A percentile compares a stretch with the other conserved stretches of the same genome.
Conservation (phyloP, 2,329 filamentous ascomycete species). For the Xylaria sp. region DNA sequence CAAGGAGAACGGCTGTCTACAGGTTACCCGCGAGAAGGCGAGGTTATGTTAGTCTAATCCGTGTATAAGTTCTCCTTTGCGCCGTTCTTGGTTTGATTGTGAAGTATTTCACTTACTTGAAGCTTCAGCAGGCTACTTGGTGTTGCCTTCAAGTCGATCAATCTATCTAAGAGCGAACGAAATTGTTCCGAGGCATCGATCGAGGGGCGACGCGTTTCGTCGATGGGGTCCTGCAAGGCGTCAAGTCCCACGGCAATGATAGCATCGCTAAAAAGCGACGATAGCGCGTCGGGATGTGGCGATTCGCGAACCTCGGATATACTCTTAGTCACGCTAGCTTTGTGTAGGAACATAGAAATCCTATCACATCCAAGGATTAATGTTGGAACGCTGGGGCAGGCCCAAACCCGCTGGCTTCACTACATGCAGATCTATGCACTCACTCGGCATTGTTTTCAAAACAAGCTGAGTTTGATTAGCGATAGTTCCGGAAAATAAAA, state of each 20-base stretch:
- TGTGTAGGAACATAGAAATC: slow-evolving; percentile 9
- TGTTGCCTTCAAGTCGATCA: background rate
- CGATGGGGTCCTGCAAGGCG: background rate
- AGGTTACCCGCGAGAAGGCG: background rate
- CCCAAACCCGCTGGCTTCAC: background rate
- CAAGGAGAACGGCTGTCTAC: slow-evolving; percentile 2
- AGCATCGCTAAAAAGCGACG: slow-evolving; percentile 8
- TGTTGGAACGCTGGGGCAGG: background rate
- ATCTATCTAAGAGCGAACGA: background rate
- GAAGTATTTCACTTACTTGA: slow-evolving; percentile 5
- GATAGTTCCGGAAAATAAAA: background rate
- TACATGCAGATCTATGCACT: background rate
- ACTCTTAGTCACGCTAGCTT: background rate
- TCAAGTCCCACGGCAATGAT: slow-evolving; percentile 11
- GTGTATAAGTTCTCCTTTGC: background rate
- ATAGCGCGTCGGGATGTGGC: background rate
- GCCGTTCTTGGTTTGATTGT: background rate
- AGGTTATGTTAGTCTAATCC: background rate
- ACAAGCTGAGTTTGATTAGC: slow-evolving; percentile 8
- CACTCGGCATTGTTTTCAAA: slow-evolving; percentile 8
- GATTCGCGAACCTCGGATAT: slow-evolving; percentile 13
- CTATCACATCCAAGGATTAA: background rate
- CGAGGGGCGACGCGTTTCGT: background rate
- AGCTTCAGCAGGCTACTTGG: slow-evolving; percentile 8
- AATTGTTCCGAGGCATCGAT: background rate